Percentiles rank a stretch among this genome's conserved stretches.
Conservation (phyloP, 2,329 filamentous ascomycete species). For the Akanthomyces dipterigenus region DNA sequence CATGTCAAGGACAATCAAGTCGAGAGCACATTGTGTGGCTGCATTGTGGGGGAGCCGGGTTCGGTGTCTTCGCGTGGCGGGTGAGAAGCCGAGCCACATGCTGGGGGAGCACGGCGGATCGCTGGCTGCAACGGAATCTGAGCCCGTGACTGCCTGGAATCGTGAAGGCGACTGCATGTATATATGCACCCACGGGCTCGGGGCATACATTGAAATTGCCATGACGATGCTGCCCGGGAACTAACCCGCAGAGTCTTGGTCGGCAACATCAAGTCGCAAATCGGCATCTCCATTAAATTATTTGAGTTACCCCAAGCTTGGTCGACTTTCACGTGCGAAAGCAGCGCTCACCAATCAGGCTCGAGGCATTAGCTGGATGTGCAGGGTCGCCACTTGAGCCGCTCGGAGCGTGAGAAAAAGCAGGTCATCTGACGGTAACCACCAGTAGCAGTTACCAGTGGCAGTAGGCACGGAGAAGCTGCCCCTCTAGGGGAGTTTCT, state of each 20-base stretch:
- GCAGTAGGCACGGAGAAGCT: background rate
- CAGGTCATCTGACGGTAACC: constrained; percentile 8
- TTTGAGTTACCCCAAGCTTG: background rate
- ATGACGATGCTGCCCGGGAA: background rate
- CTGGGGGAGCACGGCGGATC: background rate
- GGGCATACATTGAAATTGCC: background rate
- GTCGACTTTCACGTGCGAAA: constrained; percentile 3
- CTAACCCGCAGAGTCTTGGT: background rate
- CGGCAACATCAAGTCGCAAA: constrained; percentile 1
- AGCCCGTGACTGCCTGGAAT: background rate
- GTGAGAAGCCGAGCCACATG: constrained; percentile 2
- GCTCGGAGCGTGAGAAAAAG: background rate
- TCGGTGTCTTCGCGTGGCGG: background rate
- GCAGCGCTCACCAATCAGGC: constrained; percentile 5
- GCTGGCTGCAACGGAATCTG: background rate
- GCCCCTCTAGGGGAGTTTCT: background rate
- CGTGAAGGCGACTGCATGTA: background rate
- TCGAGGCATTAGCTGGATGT: background rate
- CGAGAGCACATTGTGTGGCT: background rate
- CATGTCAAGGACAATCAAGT: background rate
- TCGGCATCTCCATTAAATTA: background rate
- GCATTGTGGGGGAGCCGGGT: background rate
- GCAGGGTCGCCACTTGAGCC: background rate
- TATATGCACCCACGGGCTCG: background rate
- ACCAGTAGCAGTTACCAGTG: no score